Base-by-base conservation (phyloP, 169 alveolate genomes). In the Plasmodium gallinaceum region DNA sequence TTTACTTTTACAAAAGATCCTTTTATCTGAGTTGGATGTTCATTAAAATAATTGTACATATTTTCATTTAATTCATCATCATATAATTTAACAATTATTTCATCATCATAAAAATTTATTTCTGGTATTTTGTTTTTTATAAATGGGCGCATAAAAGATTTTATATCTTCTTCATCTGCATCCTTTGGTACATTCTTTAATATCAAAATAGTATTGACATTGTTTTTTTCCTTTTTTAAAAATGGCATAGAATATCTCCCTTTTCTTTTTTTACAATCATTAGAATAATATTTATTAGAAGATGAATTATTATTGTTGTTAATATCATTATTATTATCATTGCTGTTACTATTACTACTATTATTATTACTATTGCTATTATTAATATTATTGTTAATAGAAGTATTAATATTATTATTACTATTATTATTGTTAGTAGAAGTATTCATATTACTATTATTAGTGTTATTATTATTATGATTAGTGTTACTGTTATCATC, bases 101-200 rank as follows among this genome's bases (percentile, higher is more conserved):
- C 74, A n/a, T 80, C 83, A 1, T 62, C 72, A 51, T 65, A 52
- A 43, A 66, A 80, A 7, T 37, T 20, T 16, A 80, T 80, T 32
- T 80, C 90, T 16, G 90, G 90, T 6, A 7, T 80, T 14, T 12
- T 68, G 18, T 66, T 66, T 51, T 43, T 80, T 52, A 80, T 9
- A 80, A 80, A 80, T 80, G 90, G 90, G 5, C 83, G 26, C 70
- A 80, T 80, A 65, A 80, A 68, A 5, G 90, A 80, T 80, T 66
- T 80, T 20, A 80, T 68, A 46, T 80, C 90, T 70, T 80, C 90
- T 70, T 80, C 80, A n/a, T 66, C 74, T 16, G 71, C 80, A 51
- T 80, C 80, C 32, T 43, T 42, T 8, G 90, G 90, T 48, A 80
- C 80, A 18, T 80, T 58, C 16, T 65, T 80, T 43, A 80, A 66